Evolutionary conservation across 257 asterid genomes (phyloP), one percentile per base, ranked within the genome.

Genomic region (Plectranthus barbatus): DNA sequence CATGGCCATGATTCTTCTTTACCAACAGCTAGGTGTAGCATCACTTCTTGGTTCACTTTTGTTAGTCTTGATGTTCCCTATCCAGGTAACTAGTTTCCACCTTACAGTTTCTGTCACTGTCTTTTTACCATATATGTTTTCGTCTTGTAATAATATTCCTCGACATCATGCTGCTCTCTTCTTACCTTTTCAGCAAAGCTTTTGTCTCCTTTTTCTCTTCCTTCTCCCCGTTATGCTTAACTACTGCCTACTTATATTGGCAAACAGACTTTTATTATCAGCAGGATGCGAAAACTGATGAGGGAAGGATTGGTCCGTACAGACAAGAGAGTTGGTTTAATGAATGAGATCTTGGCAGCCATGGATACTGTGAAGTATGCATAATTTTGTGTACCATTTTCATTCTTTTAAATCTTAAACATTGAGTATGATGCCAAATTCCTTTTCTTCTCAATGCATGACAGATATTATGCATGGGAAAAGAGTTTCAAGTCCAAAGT

Each of bases 331-430:
- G 89, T 90, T 49, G 96, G 97, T 37, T 79, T 87, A 42, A 81
- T 80, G 86, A 90, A 90, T 46, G 97, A 90, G 73, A 79, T 90
- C 70, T 73, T 90, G 76, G 85, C 84, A 33, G 88, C 97, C 56
- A 90, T 90, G 96, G 97, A 87, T 74, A 78, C 86, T 3, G 97
- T 90, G 59, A 90, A 90, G 97, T 90, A 82, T 64, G 83, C n/a
- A 12, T 53, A 53, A 37, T 2, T 20, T 46, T 61, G 40, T 53
- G 40, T 56, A 23, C 40, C 31, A 26, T 26, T 2, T 24, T 24
- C 21, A 23, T 49, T 31, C 45, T 40, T 66, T 57, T 46, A 19
- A 42, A 26, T 26, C 15, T 62, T 41, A 13, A 56, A 24, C 23
- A 46, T 19, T 24, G n/a, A 56, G 39, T 19, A 54, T 19, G 40